Base-by-base conservation (phyloP, 805 yeast species). In the Kodamaea kakaduensis region DNA sequence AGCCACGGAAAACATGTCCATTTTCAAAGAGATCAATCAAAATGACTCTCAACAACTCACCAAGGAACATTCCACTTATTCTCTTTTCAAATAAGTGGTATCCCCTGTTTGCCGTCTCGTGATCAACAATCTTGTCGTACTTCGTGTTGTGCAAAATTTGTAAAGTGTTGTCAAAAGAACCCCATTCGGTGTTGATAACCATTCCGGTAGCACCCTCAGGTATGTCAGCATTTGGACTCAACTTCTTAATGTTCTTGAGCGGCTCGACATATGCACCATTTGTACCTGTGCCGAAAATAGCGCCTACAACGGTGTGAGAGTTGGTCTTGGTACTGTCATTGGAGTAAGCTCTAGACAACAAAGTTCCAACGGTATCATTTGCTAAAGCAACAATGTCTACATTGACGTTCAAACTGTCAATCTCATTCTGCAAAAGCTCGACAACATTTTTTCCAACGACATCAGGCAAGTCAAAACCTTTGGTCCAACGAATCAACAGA, bases 171-270 rank as follows among this genome's bases (percentile, higher is more conserved):
- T 90, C 97, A 52, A 89, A 90, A 27, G 96, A 87, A 44, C 97
- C 97, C 96, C 97, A 93, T 63, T 93, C 98, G 30, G 96, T 89
- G 65, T 89, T 89, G 50, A 89, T 74, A 44, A 87, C 84, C 96
- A 89, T 89, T 44, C 80, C 78, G 4, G 31, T 67, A 34, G 72
- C 69, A 22, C 77, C 80, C 21, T 65, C 60, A 2, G 73, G 69
- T 12, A 29, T 18, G 9, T n/a, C 19, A 2, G 16, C 29, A 14
- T 23, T 16, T 24, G 33, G 30, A 25, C 10, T 13, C 43, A 89
- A 68, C 61, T 93, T 90, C 37, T 74, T 75, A 47, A 93, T 84
- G 37, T 80, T 74, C 26, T 75, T 79, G 34, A 88, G 58, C 38
- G 76, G 71, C 61, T 90, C 98, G 55, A 77, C 71, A 61, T 93